Conservation (phyloP, 2,329 filamentous ascomycete genomes). For the Chaetomium olivaceum region DNA sequence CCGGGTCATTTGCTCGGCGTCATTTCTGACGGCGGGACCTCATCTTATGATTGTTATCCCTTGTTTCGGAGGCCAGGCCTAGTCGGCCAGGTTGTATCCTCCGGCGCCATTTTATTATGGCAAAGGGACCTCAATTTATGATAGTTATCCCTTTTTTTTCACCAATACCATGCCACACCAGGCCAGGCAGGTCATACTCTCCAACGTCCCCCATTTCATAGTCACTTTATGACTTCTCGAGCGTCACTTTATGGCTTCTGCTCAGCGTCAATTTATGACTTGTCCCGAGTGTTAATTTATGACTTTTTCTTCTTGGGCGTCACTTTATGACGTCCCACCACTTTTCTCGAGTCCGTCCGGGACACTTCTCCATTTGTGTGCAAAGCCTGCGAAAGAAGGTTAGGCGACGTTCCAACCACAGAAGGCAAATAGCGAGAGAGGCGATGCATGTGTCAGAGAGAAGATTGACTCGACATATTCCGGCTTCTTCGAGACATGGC, state of each 20-base stretch:
- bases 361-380: not conserved
- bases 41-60: too few species aligned
- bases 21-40: too few species aligned
- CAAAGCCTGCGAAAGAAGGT: constrained; percentile 5
- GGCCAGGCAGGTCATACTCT: not conserved
- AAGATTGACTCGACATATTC: constrained; percentile 51
- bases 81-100: not conserved
- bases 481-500: constrained; percentile 25
- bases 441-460: constrained; percentile 46
- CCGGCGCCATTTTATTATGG: not conserved
- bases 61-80: too few species aligned
- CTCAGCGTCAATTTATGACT: constrained; percentile 11
- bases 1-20: too few species aligned
- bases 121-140: not conserved
- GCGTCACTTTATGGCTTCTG: constrained; percentile 10
- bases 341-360: not conserved
- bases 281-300: constrained; percentile 6
- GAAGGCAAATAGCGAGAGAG: not conserved
- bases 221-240: too few species aligned
- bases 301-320: not conserved
- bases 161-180: not conserved
- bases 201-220: too few species aligned
- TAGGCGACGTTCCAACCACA: not conserved
- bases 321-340: constrained; percentile 15
- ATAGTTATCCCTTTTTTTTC: not conserved